phyloP scores from a whole-genome alignment of 257 asterid genomes.

The Paraleonurus japonicus region DNA sequence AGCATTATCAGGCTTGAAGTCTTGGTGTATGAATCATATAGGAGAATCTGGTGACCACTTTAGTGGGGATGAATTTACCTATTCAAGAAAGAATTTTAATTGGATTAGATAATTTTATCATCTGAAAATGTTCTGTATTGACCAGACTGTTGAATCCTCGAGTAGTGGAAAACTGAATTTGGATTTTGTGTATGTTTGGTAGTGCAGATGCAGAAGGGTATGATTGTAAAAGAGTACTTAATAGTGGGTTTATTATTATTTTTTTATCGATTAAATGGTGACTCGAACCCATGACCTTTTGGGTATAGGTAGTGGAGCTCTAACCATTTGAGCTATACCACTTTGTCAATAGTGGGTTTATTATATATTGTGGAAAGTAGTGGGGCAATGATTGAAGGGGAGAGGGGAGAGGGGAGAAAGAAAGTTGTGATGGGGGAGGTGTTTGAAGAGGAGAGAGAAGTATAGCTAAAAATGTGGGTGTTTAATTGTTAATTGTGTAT shows the following conservation, averaged over 20 bases:
- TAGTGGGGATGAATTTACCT: constrained; percentile 1
- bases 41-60: constrained; percentile 13
- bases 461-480: not conserved
- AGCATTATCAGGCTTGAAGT: not conserved
- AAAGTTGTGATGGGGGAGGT: not conserved
- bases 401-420: not conserved
- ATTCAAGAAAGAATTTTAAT: not conserved
- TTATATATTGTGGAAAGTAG: not conserved
- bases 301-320: too few species aligned
- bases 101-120: constrained; percentile 5
- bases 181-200: not conserved
- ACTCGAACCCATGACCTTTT: too few species aligned
- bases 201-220: not conserved
- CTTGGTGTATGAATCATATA: not conserved
- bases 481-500: not conserved
- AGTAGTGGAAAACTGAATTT: not conserved
- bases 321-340: too few species aligned
- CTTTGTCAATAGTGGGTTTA: too few species aligned
- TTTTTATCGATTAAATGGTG: too few species aligned
- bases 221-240: not conserved
- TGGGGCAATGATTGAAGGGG: not conserved
- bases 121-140: not conserved
- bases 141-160: not conserved
- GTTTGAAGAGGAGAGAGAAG: not conserved
- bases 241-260: not conserved